phyloP scores from a whole-genome alignment of 306 rosid genomes.

The Casuarina cunninghamiana region DNA sequence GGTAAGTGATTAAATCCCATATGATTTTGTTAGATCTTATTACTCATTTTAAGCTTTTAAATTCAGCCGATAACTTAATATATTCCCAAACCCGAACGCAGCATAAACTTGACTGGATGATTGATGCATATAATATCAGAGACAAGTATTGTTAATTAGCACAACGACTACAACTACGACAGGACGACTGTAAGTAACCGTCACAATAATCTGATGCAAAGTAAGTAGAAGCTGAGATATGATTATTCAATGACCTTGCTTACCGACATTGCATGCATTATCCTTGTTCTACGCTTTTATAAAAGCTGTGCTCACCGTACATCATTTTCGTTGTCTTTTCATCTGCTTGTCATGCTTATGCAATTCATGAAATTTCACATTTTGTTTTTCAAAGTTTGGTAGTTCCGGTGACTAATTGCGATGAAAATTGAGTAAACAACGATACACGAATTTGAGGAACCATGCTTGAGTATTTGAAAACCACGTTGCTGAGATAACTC shows the following conservation, averaged over 20 bases:
- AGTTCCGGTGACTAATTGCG: too few relatives aligned
- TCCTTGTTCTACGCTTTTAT: constrained; percentile 7
- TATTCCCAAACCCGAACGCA: too few relatives aligned
- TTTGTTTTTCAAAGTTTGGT: neutral
- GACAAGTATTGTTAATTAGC: neutral
- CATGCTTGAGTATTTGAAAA: neutral
- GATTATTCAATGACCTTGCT: neutral
- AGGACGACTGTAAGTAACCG: constrained; percentile 23
- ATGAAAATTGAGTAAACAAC: neutral
- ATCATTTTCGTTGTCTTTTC: constrained; percentile 1
- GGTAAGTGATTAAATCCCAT: too few relatives aligned
- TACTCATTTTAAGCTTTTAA: too few relatives aligned
- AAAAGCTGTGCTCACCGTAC: constrained; percentile 19
- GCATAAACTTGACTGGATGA: too few relatives aligned
- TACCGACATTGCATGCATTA: constrained; percentile 28
- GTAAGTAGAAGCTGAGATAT: constrained; percentile 15
- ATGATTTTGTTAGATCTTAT: too few relatives aligned
- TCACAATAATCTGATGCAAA: constrained; percentile 25
- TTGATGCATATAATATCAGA: neutral
- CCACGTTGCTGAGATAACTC: too few relatives aligned
- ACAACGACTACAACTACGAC: constrained; percentile 11
- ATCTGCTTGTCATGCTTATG: neutral
- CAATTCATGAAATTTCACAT: neutral
- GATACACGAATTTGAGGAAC: constrained; percentile 26
- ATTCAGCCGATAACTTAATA: too few relatives aligned